Evolutionary conservation across 345 rosid genomes (phyloP).

Genomic region (Viola odorata): DNA sequence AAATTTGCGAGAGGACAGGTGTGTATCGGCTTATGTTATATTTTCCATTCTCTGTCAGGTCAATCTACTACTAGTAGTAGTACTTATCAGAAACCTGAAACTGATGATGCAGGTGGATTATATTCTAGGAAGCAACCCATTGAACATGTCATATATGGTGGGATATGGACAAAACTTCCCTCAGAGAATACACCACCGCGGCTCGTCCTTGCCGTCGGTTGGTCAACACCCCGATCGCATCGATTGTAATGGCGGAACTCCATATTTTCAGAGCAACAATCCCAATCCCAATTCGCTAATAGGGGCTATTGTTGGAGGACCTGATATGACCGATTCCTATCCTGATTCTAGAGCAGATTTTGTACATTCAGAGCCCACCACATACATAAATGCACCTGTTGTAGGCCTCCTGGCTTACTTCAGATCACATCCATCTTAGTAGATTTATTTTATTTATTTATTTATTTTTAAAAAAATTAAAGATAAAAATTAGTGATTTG

Average conservation of each 20-base stretch:
- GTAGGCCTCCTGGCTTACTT: constrained; percentile 65
- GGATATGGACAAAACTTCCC: constrained; percentile 20
- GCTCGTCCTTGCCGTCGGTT: constrained; percentile 17
- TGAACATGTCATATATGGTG: constrained; percentile 25
- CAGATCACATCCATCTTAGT: constrained; percentile 18
- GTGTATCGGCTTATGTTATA: background rate
- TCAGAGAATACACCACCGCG: constrained; percentile 19
- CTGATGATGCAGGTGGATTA: constrained; percentile 21
- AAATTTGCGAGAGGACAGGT: constrained; percentile 19
- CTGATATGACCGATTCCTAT: constrained; percentile 11
- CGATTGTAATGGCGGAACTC: constrained; percentile 14
- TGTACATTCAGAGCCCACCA: constrained; percentile 49
- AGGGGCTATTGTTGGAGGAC: constrained; percentile 26
- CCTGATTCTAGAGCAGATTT: constrained; percentile 45
- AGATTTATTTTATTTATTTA: background rate
- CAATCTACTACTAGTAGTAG: background rate
- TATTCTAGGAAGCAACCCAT: constrained; percentile 19
- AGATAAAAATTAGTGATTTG: background rate
- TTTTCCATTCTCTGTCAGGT: background rate
- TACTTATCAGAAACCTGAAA: background rate
- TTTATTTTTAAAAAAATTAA: background rate
- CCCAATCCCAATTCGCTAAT: constrained; percentile 16
- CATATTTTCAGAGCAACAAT: constrained; percentile 8
- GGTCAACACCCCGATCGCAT: background rate
- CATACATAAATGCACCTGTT: constrained; percentile 54